A percentile compares a stretch with the other conserved stretches of the same genome.
Conservation (phyloP, 352 stramenopile species). For the Pythium grandisporangium region DNA sequence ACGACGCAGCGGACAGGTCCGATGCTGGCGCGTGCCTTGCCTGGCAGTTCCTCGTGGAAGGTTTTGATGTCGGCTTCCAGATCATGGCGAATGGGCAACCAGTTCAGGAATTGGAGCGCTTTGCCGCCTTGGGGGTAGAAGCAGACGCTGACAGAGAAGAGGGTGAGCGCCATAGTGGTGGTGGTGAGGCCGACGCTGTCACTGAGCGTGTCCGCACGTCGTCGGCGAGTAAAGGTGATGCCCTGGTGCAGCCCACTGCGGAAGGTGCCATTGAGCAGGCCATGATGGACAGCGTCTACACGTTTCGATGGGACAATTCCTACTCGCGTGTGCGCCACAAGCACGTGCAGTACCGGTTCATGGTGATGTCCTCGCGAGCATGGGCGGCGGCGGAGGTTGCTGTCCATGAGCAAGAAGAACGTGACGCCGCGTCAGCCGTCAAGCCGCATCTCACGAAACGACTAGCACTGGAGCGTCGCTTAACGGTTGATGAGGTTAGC, state of each 20-base stretch:
- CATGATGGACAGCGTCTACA: slow-evolving; percentile 26
- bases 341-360: slow-evolving; percentile 41
- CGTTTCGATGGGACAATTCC: slow-evolving; percentile 65
- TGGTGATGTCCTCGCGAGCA: slow-evolving; percentile 26
- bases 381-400: slow-evolving; percentile 40
- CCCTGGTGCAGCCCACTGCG: slow-evolving; percentile 9
- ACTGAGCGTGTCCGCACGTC: slow-evolving; percentile 1
- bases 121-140: slow-evolving; percentile 9
- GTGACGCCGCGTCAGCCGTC: slow-evolving; percentile 8
- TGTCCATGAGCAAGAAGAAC: slow-evolving; percentile 27
- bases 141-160: background rate
- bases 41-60: slow-evolving; percentile 55
- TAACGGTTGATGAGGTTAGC: slow-evolving; percentile 13
- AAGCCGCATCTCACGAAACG: slow-evolving; percentile 27
- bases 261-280: slow-evolving; percentile 26
- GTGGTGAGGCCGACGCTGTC: background rate
- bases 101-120: slow-evolving; percentile 24
- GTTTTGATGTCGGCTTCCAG: slow-evolving; percentile 57
- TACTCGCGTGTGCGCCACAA: slow-evolving; percentile 73
- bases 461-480: slow-evolving; percentile 21
- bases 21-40: slow-evolving; percentile 3
- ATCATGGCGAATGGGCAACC: slow-evolving; percentile 31
- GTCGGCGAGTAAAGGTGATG: background rate
- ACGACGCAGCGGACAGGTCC: slow-evolving; percentile 4
- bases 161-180: background rate